Conservation (phyloP, 257 asterid genomes). For the Gynochthodes officinalis region DNA sequence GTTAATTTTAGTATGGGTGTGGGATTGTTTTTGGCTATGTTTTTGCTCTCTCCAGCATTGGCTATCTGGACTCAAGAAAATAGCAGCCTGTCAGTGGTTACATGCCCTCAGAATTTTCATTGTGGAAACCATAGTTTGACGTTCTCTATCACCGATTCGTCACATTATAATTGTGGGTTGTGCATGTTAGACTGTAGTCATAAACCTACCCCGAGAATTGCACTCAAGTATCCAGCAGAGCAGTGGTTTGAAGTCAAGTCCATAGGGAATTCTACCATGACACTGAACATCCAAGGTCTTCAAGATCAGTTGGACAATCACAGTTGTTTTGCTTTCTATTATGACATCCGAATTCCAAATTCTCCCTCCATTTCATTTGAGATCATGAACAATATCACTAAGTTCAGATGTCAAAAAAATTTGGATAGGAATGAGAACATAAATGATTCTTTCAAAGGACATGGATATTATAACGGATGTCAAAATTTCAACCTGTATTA, state of each 20-base stretch:
- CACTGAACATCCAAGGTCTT: background rate
- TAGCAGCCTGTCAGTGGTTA: background rate
- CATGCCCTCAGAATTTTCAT: background rate
- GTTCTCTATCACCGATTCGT: slow-evolving; percentile 24
- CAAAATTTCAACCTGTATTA: background rate
- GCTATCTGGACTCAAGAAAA: background rate
- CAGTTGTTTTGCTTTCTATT: background rate
- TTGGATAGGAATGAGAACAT: background rate
- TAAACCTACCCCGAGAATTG: slow-evolving; percentile 13
- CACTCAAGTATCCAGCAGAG: slow-evolving; percentile 3
- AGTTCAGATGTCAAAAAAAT: slow-evolving; percentile 7
- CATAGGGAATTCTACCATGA: background rate
- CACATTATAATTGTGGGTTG: slow-evolving; percentile 32
- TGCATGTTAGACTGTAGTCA: slow-evolving; percentile 15
- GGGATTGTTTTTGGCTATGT: background rate
- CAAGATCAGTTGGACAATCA: background rate
- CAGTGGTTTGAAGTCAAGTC: background rate
- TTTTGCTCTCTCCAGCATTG: background rate
- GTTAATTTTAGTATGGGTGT: too few species aligned
- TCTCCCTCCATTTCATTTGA: slow-evolving; percentile 20
- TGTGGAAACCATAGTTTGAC: slow-evolving; percentile 25
- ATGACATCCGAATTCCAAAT: background rate
- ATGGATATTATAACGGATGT: background rate
- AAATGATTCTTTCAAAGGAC: background rate
- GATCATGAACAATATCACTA: slow-evolving; percentile 23